phyloP scores from a whole-genome alignment of 805 yeast genomes.

The Ogataea paraovalis region DNA sequence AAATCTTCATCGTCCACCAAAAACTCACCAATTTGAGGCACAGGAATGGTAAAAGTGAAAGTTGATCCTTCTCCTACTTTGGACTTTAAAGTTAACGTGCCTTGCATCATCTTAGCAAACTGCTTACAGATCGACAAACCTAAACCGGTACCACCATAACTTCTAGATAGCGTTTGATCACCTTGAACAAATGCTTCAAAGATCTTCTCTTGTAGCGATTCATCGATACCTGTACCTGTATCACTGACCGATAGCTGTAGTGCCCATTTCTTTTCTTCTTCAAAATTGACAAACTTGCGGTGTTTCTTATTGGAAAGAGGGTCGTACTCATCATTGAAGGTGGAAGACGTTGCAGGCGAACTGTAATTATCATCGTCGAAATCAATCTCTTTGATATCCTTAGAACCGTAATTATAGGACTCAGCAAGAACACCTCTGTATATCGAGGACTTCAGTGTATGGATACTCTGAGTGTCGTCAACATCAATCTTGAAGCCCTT shows the following conservation, averaged over 20 bases:
- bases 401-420: slow-evolving; percentile 29
- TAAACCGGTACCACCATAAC: slow-evolving; percentile 93
- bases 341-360: slow-evolving; percentile 7
- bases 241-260: slow-evolving; percentile 74
- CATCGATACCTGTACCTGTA: slow-evolving; percentile 93
- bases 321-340: slow-evolving; percentile 20
- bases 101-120: slow-evolving; percentile 81
- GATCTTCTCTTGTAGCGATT: slow-evolving; percentile 72
- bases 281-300: slow-evolving; percentile 16
- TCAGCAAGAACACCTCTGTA: slow-evolving; percentile 42
- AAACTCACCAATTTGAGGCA: slow-evolving; percentile 61
- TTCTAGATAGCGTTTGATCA: slow-evolving; percentile 86
- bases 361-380: slow-evolving; percentile 4
- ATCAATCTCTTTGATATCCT: slow-evolving; percentile 11
- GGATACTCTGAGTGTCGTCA: slow-evolving; percentile 20
- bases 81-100: slow-evolving; percentile 72
- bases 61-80: slow-evolving; percentile 79
- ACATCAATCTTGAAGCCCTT: neutral
- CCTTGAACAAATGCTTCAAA: slow-evolving; percentile 98
- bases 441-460: slow-evolving; percentile 25
- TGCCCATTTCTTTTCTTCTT: slow-evolving; percentile 44
- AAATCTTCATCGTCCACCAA: slow-evolving; percentile 29
- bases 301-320: slow-evolving; percentile 11
- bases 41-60: slow-evolving; percentile 75
- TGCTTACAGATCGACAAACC: slow-evolving; percentile 89